These are phyloP conservation scores for Henckelia pumila DNA, from an alignment of 257 asterid genomes.

Conservation along the genomic window DNA sequence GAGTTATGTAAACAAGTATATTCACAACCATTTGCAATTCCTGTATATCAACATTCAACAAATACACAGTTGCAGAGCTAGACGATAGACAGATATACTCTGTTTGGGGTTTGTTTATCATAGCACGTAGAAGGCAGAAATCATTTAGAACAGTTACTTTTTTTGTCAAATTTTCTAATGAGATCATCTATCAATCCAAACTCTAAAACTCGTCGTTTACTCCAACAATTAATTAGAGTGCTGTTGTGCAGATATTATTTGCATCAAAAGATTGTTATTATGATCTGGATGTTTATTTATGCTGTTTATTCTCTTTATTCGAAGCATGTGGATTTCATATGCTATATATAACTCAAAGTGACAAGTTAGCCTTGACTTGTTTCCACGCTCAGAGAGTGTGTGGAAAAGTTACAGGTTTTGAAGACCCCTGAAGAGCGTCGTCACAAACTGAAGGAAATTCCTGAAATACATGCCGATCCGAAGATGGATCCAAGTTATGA, in stretches of 20 bases:
- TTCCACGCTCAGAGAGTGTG: conserved; percentile 95
- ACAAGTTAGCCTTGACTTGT: conserved; percentile 55
- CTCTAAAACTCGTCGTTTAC: not conserved
- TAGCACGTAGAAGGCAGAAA: conserved; percentile 2
- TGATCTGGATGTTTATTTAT: conserved; percentile 13
- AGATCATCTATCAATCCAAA: not conserved
- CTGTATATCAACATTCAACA: conserved; percentile 4
- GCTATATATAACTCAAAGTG: not conserved
- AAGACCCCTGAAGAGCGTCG: conserved; percentile 95
- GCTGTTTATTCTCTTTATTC: conserved; percentile 7
- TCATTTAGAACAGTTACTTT: not conserved
- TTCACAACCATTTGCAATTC: not conserved
- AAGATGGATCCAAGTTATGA: conserved; percentile 94
- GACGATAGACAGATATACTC: not conserved
- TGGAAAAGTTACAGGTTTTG: conserved; percentile 86
- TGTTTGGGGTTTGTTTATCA: not conserved
- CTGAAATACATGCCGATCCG: conserved; percentile 85
- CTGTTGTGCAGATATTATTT: conserved; percentile 7
- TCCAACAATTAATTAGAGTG: not conserved
- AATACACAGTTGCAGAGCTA: conserved; percentile 2
- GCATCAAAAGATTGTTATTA: not conserved
- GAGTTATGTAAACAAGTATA: not conserved
- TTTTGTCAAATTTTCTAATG: not conserved
- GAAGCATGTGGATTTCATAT: conserved; percentile 7
- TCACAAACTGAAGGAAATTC: conserved; percentile 81